Conservation (phyloP, 2,329 filamentous ascomycete genomes). For the Furcasterigmium furcatum region DNA sequence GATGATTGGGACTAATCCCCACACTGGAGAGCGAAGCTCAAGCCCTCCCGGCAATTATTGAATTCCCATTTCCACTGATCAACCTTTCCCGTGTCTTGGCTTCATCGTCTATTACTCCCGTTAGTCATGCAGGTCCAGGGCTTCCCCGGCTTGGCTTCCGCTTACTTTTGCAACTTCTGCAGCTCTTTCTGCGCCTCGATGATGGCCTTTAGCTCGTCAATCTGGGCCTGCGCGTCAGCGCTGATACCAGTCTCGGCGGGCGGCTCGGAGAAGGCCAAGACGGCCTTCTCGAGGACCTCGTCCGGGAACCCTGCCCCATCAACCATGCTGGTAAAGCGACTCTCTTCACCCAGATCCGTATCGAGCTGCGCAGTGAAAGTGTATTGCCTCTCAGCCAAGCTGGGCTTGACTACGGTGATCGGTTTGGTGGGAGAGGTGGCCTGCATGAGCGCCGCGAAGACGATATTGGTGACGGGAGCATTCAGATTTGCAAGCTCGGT, state of each 20-base stretch:
- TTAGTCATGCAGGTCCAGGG: too few species aligned
- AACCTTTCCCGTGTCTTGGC: too few species aligned
- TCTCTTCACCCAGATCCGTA: slow-evolving; percentile 30
- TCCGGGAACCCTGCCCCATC: slow-evolving; percentile 42
- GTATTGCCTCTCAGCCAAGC: slow-evolving; percentile 62
- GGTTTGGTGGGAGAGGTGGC: slow-evolving; percentile 46
- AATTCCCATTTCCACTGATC: too few species aligned
- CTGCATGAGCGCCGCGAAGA: slow-evolving; percentile 63
- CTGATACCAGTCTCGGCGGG: slow-evolving; percentile 20
- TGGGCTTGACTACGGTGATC: slow-evolving; percentile 75
- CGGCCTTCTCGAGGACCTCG: slow-evolving; percentile 45
- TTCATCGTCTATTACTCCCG: too few species aligned
- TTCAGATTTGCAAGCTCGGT: slow-evolving; percentile 70
- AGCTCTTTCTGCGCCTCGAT: slow-evolving; percentile 31
- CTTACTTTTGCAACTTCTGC: slow-evolving; percentile 25
- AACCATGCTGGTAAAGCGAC: slow-evolving; percentile 42
- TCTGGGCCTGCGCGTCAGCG: slow-evolving; percentile 19
- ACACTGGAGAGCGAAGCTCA: too few species aligned
- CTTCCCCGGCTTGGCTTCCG: too few species aligned
- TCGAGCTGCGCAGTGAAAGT: slow-evolving; percentile 63
- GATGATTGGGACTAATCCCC: too few species aligned
- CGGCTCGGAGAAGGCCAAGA: slow-evolving; percentile 35
- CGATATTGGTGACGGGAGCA: slow-evolving; percentile 77
- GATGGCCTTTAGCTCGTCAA: slow-evolving; percentile 34
- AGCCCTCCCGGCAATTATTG: too few species aligned